Percentiles rank a stretch among this genome's conserved stretches.
Evolutionary conservation across 768 basidiomycete genomes (phyloP).

Genomic region (Leucocoprinus birnbaumii): DNA sequence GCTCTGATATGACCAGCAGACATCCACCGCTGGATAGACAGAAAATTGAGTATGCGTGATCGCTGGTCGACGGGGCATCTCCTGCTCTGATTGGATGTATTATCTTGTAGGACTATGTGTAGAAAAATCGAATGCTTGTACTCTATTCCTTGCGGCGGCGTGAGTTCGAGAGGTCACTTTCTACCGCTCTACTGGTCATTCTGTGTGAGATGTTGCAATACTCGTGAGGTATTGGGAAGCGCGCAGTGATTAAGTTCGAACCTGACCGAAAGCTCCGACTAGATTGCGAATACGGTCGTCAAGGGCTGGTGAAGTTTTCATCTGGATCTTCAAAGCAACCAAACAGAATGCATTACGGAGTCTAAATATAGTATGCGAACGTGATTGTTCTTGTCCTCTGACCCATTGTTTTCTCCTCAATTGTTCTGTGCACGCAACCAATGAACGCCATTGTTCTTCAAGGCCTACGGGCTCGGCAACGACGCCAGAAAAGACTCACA

Average conservation of each 20-base stretch:
- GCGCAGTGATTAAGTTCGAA: too few species aligned
- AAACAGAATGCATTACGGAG: too few species aligned
- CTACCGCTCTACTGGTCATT: too few species aligned
- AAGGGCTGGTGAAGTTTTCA: too few species aligned
- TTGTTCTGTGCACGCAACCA: slow-evolving; percentile 10
- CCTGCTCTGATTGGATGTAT: too few species aligned
- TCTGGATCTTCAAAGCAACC: too few species aligned
- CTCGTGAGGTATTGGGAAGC: too few species aligned
- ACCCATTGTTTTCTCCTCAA: not conserved
- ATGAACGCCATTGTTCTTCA: not conserved
- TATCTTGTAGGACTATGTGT: slow-evolving; percentile 5
- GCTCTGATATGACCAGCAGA: slow-evolving; percentile 1
- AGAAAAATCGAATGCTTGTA: not conserved
- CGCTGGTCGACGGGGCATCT: not conserved
- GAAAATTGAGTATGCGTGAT: not conserved
- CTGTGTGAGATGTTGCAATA: too few species aligned
- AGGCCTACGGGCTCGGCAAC: not conserved
- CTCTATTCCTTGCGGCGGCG: too few species aligned
- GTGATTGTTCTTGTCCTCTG: slow-evolving; percentile 12
- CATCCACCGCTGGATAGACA: not conserved
- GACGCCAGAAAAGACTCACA: not conserved
- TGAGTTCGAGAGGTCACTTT: too few species aligned
- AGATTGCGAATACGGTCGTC: too few species aligned
- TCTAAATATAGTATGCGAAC: not conserved
- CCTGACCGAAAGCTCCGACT: too few species aligned